Conservation (phyloP, 1,284 basidiomycete genomes). For the Apiotrichum siamense region DNA sequence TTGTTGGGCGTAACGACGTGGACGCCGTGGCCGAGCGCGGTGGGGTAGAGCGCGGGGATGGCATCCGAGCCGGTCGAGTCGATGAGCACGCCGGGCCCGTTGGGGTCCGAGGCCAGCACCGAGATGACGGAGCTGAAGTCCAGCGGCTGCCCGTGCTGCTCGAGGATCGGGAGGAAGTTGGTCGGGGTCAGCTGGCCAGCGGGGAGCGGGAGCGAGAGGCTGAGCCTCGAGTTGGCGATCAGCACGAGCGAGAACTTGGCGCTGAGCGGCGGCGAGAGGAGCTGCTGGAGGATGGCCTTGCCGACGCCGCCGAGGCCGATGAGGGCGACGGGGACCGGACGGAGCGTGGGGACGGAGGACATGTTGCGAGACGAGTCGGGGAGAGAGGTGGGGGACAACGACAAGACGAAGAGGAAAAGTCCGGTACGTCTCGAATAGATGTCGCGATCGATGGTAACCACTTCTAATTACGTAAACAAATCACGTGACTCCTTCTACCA, state of each 20-base stretch:
- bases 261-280: conserved; percentile 54
- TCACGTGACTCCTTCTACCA: conserved; percentile 2
- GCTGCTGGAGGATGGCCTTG: conserved; percentile 63
- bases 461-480: background rate
- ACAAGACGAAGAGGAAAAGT: background rate
- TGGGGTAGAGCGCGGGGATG: conserved; percentile 78
- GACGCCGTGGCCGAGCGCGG: conserved; percentile 70
- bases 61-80: conserved; percentile 89
- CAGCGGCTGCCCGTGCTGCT: conserved; percentile 41
- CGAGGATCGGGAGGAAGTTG: conserved; percentile 42
- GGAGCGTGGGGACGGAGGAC: conserved; percentile 7
- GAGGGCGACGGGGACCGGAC: conserved; percentile 58
- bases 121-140: conserved; percentile 49
- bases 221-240: conserved; percentile 68
- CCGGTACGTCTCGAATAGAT: no score
- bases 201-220: conserved; percentile 54
- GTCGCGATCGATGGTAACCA: no score
- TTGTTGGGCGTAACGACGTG: conserved; percentile 96
- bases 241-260: conserved; percentile 62
- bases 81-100: conserved; percentile 67
- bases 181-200: conserved; percentile 46
- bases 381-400: background rate
- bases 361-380: conserved; percentile 1
- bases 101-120: conserved; percentile 46
- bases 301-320: conserved; percentile 86